phyloP scores from a whole-genome alignment of 495 filamentous ascomycete genomes.

The Oleoguttula mirabilis region DNA sequence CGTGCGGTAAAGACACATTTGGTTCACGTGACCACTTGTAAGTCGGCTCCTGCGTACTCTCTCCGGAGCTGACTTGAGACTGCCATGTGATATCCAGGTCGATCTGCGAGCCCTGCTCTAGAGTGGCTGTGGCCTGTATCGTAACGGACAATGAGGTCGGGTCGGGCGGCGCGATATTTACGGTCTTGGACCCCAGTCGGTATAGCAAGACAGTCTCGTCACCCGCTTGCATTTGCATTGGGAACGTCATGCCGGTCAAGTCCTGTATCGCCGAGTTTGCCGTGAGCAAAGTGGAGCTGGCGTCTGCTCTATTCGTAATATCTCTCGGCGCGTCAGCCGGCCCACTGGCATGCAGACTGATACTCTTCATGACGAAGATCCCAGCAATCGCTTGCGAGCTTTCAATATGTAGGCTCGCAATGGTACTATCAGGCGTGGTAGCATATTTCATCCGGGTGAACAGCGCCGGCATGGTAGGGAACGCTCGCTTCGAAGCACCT shows the following conservation, averaged over 20 bases:
- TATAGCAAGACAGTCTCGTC: slow-evolving; percentile 15
- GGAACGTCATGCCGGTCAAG: not conserved
- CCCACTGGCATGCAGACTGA: too few relatives aligned
- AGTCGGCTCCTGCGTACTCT: not conserved
- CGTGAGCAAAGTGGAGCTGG: too few relatives aligned
- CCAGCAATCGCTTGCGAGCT: slow-evolving; percentile 8
- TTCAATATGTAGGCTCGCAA: slow-evolving; percentile 17
- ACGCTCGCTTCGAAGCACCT: slow-evolving; percentile 19
- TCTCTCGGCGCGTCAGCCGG: too few relatives aligned
- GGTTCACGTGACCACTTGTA: slow-evolving; percentile 13
- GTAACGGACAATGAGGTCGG: not conserved
- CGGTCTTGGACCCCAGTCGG: not conserved
- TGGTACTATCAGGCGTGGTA: slow-evolving; percentile 1
- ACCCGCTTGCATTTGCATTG: slow-evolving; percentile 1
- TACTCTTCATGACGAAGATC: not conserved
- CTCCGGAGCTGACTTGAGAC: too few relatives aligned
- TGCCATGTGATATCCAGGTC: slow-evolving; percentile 11
- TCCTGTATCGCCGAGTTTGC: not conserved
- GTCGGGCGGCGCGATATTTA: not conserved
- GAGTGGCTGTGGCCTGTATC: not conserved
- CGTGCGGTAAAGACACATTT: not conserved
- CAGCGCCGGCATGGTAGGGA: slow-evolving; percentile 13
- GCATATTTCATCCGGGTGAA: slow-evolving; percentile 10
- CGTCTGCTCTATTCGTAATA: too few relatives aligned
- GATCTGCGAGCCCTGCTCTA: slow-evolving; percentile 2